These are phyloP conservation scores for Ceratocystis alfenasii DNA, from an alignment of 2,329 filamentous ascomycete species.

Conservation along the genomic window DNA sequence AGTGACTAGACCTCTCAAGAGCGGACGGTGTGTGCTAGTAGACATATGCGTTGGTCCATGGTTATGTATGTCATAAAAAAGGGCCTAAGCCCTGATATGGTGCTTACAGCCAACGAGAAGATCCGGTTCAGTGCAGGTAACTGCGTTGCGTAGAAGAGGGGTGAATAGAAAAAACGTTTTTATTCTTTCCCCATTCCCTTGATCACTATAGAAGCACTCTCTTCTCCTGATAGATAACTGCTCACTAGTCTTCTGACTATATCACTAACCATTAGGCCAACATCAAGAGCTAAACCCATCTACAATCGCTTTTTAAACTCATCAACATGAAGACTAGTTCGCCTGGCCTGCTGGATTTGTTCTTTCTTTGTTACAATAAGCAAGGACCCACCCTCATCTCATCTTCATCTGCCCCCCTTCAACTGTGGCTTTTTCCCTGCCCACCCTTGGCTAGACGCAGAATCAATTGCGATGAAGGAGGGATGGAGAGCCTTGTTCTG, in stretches of 20 bases:
- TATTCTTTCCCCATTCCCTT: neutral
- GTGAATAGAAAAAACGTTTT: neutral
- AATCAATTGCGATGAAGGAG: neutral
- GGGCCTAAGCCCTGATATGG: neutral
- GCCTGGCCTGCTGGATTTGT: neutral
- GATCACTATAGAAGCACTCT: neutral
- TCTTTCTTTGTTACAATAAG: neutral
- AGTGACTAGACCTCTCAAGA: neutral
- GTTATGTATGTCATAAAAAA: neutral
- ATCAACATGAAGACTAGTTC: too few relatives aligned
- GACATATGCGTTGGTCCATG: neutral
- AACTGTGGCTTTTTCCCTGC: neutral
- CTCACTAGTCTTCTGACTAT: neutral
- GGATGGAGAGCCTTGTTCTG: neutral
- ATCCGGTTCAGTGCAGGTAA: neutral
- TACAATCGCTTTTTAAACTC: neutral
- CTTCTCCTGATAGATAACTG: neutral
- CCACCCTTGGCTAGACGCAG: neutral
- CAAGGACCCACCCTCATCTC: neutral
- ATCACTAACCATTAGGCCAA: neutral
- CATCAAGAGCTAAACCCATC: neutral
- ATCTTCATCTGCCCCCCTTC: neutral
- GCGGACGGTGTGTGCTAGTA: neutral
- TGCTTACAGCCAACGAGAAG: neutral
- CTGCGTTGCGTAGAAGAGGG: neutral